Base-by-base conservation (phyloP, 1,284 basidiomycete genomes). In the Lentinula novae-zelandiae region DNA sequence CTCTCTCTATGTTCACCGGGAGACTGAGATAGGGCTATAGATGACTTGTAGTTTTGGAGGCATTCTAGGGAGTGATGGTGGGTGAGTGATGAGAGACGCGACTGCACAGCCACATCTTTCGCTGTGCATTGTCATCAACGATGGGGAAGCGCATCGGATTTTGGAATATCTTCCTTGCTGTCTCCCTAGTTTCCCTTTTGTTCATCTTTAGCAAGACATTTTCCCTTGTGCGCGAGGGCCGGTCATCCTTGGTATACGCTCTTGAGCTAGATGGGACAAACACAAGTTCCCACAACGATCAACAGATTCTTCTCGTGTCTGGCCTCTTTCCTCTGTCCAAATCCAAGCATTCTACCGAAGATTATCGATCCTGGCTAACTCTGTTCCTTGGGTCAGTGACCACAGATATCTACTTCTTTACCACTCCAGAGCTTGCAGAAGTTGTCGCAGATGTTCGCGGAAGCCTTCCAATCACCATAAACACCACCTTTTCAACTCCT, bases 331-430 rank as follows among this genome's bases (percentile, higher is more conserved):
- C 81, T 0, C 72, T 83, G 9, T 62, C 74, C 0, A 78, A 77
- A 57, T 77, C 81, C 13, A 82, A 82, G 66, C 80, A 84, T 65
- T 67, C 77, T 3, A 63, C 72, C n/a, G 65, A 68, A n/a, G 77
- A 81, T 8, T 82, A 83, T 67, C 67, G 67, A 2, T 13, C 55
- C 5, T 82, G 80, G 80, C 69, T 83, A 0, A 58, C 66, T 2
- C 67, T 71, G 6, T 81, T 82, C 63, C 70, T 85, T 8, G 67
- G 68, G 0, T 69, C 65, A 7, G 71, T 84, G 13, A 73, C 72
- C 13, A 82, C 80, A 3, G 77, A 80, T 51, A 65, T 83, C 10
- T 84, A 84, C 69, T 80, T 85, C 66, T 85, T 74, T 67, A 76
- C 80, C 4, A 69, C 81, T 0, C 75, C 78, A 3, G 73, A 71